These are phyloP conservation scores for Backusella morwellensis DNA, from an alignment of 192 early-diverging fungal species.

Conservation along the genomic window DNA sequence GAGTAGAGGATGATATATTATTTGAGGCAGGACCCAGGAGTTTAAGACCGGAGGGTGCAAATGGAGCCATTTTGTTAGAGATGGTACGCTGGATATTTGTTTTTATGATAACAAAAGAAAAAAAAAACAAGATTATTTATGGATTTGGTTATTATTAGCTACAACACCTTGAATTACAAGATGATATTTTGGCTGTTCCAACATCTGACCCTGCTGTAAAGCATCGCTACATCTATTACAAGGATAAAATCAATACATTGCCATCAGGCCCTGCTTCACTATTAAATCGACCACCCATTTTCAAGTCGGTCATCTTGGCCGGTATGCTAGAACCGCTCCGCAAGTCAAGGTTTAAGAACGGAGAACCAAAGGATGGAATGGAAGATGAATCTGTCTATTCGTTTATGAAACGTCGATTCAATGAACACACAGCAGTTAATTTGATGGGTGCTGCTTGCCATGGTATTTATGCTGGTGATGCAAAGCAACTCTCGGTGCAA, in stretches of 20 bases:
- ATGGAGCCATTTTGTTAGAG: conserved; percentile 71
- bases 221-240: conserved; percentile 81
- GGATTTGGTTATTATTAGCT: conserved; percentile 33
- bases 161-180: conserved; percentile 61
- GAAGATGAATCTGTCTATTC: conserved; percentile 81
- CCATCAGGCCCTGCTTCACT: conserved; percentile 39
- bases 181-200: conserved; percentile 54
- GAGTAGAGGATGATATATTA: conserved; percentile 45
- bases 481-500: conserved; percentile 71
- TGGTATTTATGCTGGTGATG: conserved; percentile 92
- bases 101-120: neutral
- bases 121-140: too few relatives aligned
- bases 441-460: conserved; percentile 86
- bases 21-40: conserved; percentile 85
- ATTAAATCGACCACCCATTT: conserved; percentile 32
- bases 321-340: conserved; percentile 58
- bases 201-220: conserved; percentile 67
- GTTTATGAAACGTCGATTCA: conserved; percentile 83
- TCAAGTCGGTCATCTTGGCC: conserved; percentile 56
- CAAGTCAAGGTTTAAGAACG: neutral
- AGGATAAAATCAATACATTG: conserved; percentile 68
- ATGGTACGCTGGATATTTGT: conserved; percentile 47
- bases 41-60: conserved; percentile 65
- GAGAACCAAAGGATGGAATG: neutral
- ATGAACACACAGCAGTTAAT: conserved; percentile 67